These are phyloP conservation scores for Pleodorina starrii DNA, from an alignment of 139 green algal species.

Conservation along the genomic window DNA sequence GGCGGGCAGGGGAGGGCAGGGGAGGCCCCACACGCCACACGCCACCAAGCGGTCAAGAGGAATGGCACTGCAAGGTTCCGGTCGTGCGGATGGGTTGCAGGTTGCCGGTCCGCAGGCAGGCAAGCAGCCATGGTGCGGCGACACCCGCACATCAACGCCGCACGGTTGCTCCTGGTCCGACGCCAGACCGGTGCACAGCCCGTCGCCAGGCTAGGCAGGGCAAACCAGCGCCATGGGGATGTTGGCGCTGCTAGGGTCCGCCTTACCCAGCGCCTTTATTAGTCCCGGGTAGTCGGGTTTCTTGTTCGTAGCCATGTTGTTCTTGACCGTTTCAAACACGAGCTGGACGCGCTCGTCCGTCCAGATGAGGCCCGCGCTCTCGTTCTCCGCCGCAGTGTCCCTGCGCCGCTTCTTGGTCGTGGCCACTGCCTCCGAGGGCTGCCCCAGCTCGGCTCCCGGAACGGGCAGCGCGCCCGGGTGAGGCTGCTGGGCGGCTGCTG, in stretches of 20 bases:
- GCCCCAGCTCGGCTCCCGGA: background rate
- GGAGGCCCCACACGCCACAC: no score
- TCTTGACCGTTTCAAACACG: constrained; percentile 32
- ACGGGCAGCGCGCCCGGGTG: background rate
- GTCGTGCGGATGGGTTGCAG: no score
- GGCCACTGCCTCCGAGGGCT: background rate
- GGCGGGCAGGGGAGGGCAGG: background rate
- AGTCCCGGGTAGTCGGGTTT: constrained; percentile 30
- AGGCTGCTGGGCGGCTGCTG: background rate
- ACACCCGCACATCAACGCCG: no score
- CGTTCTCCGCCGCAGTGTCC: constrained; percentile 8
- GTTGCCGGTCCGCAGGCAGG: no score
- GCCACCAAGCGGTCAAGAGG: no score
- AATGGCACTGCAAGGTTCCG: no score
- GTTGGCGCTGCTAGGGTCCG: no score
- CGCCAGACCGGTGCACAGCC: no score
- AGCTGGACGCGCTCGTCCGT: constrained; percentile 9
- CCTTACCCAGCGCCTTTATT: constrained; percentile 25
- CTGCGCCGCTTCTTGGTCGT: constrained; percentile 17
- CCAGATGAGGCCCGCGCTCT: background rate
- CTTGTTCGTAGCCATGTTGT: background rate
- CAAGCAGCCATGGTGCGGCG: no score
- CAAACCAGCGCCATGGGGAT: no score
- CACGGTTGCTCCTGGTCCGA: no score
- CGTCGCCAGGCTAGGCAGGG: no score